Conservation (phyloP, 1,284 basidiomycete genomes). For the Boletus sp. region DNA sequence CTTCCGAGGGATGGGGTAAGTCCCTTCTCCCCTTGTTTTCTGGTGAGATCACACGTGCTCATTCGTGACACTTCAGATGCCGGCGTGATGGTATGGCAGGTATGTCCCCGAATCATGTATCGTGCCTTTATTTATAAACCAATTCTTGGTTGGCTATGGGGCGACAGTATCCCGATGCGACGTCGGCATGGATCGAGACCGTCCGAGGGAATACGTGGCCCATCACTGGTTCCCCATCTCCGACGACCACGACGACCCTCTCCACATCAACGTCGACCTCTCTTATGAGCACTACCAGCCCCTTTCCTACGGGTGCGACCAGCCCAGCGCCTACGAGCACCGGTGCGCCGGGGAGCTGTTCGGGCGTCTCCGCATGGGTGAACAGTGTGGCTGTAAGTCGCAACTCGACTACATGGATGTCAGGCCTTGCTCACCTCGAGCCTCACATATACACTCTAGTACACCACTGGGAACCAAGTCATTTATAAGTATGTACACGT, state of each 20-base stretch:
- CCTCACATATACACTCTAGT: slow-evolving; percentile 33
- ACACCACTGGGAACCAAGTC: slow-evolving; percentile 24
- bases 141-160: neutral
- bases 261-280: neutral
- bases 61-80: slow-evolving; percentile 42
- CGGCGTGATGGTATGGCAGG: slow-evolving; percentile 53
- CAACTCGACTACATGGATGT: too few species aligned
- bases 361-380: slow-evolving; percentile 32
- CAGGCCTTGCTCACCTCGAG: neutral
- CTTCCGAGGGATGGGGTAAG: slow-evolving; percentile 59
- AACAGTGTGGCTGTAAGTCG: slow-evolving; percentile 22
- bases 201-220: slow-evolving; percentile 34
- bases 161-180: slow-evolving; percentile 33
- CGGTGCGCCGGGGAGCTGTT: slow-evolving; percentile 17
- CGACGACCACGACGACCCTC: neutral
- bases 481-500: slow-evolving; percentile 28
- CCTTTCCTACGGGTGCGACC: neutral
- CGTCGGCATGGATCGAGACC: slow-evolving; percentile 28
- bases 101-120: slow-evolving; percentile 8
- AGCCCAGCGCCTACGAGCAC: slow-evolving; percentile 17
- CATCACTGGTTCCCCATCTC: slow-evolving; percentile 4
- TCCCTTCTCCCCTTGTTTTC: slow-evolving; percentile 2
- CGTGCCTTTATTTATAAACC: too few species aligned
- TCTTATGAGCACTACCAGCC: neutral
- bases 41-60: neutral